Base-by-base conservation (phyloP, 1,139 yeast species). In the Wickerhamomyces sp. region DNA sequence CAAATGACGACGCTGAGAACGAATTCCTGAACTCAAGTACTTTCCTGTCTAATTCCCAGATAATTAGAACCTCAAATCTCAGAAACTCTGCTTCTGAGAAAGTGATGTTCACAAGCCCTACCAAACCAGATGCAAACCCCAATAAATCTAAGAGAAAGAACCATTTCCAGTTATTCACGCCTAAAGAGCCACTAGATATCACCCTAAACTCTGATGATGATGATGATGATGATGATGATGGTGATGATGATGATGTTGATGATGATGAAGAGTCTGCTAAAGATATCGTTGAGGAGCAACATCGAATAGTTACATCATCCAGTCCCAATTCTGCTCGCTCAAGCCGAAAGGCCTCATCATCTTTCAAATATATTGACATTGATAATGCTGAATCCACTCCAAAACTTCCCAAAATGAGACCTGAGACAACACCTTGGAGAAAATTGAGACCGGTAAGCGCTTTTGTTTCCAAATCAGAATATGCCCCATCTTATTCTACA, bases 341-440 rank as follows among this genome's bases (percentile, higher is more conserved):
- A 13, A 43, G 22, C 13, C 10, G 35, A n/a, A 32, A 25, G 13
- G 13, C 21, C 2, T 32, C 35, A 24, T 13, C 40, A 19, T 24
- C 45, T 3, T 28, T 48, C 8, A 44, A 41, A 26, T 50, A 45
- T 16, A 44, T 54, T 18, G 60, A 59, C 24, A 54, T 60, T 28
- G 58, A 52, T 35, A 46, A 48, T 22, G 50, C 51, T 9, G 36
- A 34, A 7, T 42, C 53, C 1, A 47, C 55, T 2, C 58, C 57
- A 5, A 47, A 47, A 22, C 42, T 54, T 18, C 65, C 65, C 16
- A 54, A 52, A 38, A 49, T 61, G 36, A 52, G 53, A 15, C 58
- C 55, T 15, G 60, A 61, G 10, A 45, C 56, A 33, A 56, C 64
- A 1, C 63, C 66, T 2, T 56, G 64, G 61, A 52, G 64, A 35